Base-by-base conservation (phyloP, 228 moss, liverwort and hornwort species). In the Sphagnum magellanicum region DNA sequence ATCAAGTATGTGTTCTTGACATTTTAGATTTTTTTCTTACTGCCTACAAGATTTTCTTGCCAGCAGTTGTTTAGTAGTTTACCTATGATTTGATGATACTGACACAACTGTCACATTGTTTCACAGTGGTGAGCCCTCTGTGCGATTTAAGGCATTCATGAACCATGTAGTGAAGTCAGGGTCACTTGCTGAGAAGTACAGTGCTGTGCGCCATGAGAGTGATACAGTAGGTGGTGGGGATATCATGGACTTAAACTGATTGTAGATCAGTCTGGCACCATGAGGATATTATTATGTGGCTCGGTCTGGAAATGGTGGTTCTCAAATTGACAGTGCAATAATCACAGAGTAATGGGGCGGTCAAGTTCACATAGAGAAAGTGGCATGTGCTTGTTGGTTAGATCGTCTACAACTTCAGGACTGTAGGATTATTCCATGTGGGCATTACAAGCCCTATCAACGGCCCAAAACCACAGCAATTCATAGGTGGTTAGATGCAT, bases 191-290 rank as follows among this genome's bases (percentile, higher is more conserved):
- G 98, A 98, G 58, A 98, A 98, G 70, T 98, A 98, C 86, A 94
- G 88, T 72, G 98, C 92, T 51, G 94, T 98, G 65, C 92, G 98
- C 76, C 94, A 98, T 79, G 98, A 98, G 86, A 98, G 98, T 74
- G 98, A 94, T 70, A 89, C 98, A 32, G 70, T 94, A 70, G 92
- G 92, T 47, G 91, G 85, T 60, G 93, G 93, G 72, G 97, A 97
- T 58, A 91, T 91, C 60, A 93, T 97, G 93, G 97, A 97, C 75
- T 80, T 93, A 76, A 97, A 87, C 76, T 97, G 74, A 77, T 52
- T 69, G 2, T 50, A 48, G 70, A 63, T 67, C 16, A 4, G 10
- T 58, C 50, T 64, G 50, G 60, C 73, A 16, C 59, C 66, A 63
- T 61, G 71, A 59, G 67, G 71, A 63, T 74, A 73, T 63, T 50